Evolutionary conservation across 305 asterid species (phyloP).

Genomic region (Fraxinus sp.): DNA sequence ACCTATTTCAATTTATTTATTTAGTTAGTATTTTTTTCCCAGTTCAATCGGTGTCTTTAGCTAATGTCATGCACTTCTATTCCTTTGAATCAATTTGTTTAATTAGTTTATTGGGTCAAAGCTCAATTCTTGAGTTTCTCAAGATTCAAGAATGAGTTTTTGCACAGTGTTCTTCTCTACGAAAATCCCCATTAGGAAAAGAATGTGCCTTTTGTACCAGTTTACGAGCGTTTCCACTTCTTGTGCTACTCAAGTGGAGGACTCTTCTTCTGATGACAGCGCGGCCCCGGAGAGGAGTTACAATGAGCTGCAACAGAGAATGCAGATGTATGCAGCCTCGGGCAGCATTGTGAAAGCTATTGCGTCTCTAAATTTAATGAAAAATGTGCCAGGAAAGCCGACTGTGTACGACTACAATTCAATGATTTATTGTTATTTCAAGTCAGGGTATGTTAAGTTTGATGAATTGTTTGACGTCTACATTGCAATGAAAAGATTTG

Average conservation of each 20-base stretch:
- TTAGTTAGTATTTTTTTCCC: neutral
- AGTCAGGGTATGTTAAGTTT: constrained; percentile 39
- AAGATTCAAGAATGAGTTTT: constrained; percentile 30
- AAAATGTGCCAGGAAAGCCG: constrained; percentile 46
- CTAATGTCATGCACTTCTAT: constrained; percentile 30
- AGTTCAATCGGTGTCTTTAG: neutral
- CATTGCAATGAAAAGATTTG: constrained; percentile 48
- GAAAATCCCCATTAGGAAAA: constrained; percentile 25
- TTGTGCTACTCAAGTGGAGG: constrained; percentile 41
- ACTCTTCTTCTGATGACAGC: constrained; percentile 33
- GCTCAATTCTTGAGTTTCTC: constrained; percentile 21
- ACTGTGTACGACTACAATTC: constrained; percentile 50
- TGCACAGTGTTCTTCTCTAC: constrained; percentile 21
- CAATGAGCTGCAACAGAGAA: constrained; percentile 39
- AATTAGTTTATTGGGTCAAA: constrained; percentile 17
- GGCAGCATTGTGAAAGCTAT: constrained; percentile 45
- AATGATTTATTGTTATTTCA: constrained; percentile 45
- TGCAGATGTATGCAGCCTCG: constrained; percentile 47
- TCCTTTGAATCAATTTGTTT: constrained; percentile 19
- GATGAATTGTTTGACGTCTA: constrained; percentile 42
- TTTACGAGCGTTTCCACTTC: constrained; percentile 34
- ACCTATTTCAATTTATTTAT: neutral
- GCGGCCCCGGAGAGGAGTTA: constrained; percentile 22
- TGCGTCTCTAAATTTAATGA: constrained; percentile 42
- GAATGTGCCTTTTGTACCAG: constrained; percentile 20